phyloP scores from a whole-genome alignment of 768 basidiomycete genomes.

The Phaffia tasmanica region DNA sequence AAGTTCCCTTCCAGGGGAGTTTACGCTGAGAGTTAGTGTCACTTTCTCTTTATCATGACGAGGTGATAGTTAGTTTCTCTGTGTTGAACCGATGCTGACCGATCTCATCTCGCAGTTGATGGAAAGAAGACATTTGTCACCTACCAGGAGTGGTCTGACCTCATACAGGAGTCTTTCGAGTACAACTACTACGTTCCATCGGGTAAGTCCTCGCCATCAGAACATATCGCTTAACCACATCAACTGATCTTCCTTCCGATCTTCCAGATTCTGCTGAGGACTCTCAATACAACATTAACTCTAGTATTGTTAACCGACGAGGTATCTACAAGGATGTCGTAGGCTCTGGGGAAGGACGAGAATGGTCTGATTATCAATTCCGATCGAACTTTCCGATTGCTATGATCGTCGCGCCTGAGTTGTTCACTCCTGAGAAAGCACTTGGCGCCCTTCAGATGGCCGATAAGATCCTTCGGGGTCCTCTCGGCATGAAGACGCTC shows the following conservation, averaged over 20 bases:
- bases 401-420: conserved; percentile 91
- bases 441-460: conserved; percentile 67
- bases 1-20: conserved; percentile 88
- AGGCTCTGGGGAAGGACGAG: conserved; percentile 71
- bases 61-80: not conserved
- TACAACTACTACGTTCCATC: conserved; percentile 77
- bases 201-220: conserved; percentile 43
- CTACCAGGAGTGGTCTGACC: conserved; percentile 77
- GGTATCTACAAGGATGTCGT: conserved; percentile 99
- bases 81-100: conserved; percentile 9
- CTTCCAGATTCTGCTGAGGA: conserved; percentile 60
- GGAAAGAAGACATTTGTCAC: conserved; percentile 60
- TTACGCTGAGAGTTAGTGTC: conserved; percentile 55
- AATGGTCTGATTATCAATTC: conserved; percentile 92
- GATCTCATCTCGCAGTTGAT: conserved; percentile 45
- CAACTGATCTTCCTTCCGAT: not conserved
- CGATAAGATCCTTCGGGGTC: conserved; percentile 67
- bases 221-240: not conserved
- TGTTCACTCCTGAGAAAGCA: conserved; percentile 73
- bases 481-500: conserved; percentile 92
- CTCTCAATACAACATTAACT: conserved; percentile 54
- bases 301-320: conserved; percentile 65
- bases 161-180: conserved; percentile 81
- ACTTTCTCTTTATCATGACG: not conserved
- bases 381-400: conserved; percentile 50